These are phyloP conservation scores for Xylaria cubensis DNA, from an alignment of 495 filamentous ascomycete genomes.

Conservation along the genomic window DNA sequence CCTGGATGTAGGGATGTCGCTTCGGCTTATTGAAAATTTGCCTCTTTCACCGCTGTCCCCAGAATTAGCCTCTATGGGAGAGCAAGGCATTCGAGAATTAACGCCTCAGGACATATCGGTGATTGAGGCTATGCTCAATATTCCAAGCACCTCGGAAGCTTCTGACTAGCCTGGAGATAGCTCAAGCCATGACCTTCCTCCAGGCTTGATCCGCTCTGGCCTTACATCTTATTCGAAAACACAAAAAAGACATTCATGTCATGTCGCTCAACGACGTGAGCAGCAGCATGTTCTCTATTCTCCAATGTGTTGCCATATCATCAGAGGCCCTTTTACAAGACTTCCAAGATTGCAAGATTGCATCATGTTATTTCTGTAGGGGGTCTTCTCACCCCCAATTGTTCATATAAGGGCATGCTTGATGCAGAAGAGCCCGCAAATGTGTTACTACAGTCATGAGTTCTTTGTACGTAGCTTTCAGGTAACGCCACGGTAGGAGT, in stretches of 20 bases:
- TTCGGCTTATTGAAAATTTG: conserved; percentile 15
- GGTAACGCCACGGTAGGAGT: background rate
- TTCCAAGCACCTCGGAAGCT: background rate
- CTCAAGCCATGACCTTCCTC: background rate
- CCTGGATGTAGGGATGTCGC: conserved; percentile 17
- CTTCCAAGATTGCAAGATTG: background rate
- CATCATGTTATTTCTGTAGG: background rate
- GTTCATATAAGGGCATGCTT: conserved; percentile 9
- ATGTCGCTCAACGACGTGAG: background rate
- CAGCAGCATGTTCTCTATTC: background rate
- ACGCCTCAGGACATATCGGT: conserved; percentile 17
- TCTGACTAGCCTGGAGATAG: background rate
- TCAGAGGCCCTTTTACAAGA: background rate
- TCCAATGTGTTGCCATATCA: background rate
- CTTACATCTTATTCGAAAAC: background rate
- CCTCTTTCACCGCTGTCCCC: conserved; percentile 22
- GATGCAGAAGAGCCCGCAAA: background rate
- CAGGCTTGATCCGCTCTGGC: background rate
- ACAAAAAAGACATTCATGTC: background rate
- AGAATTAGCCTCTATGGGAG: conserved; percentile 15
- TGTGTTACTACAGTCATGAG: conserved; percentile 4
- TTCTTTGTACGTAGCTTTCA: background rate
- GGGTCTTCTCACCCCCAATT: background rate
- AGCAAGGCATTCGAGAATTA: conserved; percentile 5
- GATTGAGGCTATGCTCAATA: conserved; percentile 11